Percentiles rank a stretch among this genome's conserved stretches.
Conservation (phyloP, 1,139 yeast genomes). For the Taphrina confusa region DNA sequence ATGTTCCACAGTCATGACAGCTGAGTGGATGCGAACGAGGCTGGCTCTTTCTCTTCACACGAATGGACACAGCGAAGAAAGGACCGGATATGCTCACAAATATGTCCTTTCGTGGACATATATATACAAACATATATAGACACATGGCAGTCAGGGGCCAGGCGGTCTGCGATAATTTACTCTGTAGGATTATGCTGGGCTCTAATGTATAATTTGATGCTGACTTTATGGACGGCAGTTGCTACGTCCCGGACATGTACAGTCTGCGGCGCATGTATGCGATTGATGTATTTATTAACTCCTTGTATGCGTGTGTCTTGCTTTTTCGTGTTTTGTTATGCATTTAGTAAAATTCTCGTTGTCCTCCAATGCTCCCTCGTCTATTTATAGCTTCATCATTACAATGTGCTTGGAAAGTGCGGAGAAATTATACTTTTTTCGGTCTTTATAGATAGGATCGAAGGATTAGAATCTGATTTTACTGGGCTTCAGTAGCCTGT, state of each 20-base stretch:
- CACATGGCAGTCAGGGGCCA: too few species aligned
- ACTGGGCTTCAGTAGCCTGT: constrained; percentile 14
- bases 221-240: background rate
- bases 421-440: background rate
- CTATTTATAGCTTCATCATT: constrained; percentile 1
- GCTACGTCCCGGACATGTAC: constrained; percentile 14
- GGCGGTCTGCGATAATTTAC: too few species aligned
- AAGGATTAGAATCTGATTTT: background rate
- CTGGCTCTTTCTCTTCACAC: too few species aligned
- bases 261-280: constrained; percentile 9
- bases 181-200: background rate
- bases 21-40: too few species aligned
- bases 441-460: constrained; percentile 1
- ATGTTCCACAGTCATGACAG: too few species aligned
- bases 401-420: constrained; percentile 8
- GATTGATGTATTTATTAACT: background rate
- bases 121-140: too few species aligned
- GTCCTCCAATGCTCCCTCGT: too few species aligned
- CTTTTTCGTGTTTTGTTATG: background rate
- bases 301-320: too few species aligned
- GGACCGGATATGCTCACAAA: too few species aligned
- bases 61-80: too few species aligned
- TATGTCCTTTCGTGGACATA: too few species aligned
- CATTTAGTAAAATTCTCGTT: too few species aligned
- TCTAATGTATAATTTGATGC: constrained; percentile 5